Evolutionary conservation across 441 rosid genomes (phyloP).

Genomic region (Euphorbia corollata): DNA sequence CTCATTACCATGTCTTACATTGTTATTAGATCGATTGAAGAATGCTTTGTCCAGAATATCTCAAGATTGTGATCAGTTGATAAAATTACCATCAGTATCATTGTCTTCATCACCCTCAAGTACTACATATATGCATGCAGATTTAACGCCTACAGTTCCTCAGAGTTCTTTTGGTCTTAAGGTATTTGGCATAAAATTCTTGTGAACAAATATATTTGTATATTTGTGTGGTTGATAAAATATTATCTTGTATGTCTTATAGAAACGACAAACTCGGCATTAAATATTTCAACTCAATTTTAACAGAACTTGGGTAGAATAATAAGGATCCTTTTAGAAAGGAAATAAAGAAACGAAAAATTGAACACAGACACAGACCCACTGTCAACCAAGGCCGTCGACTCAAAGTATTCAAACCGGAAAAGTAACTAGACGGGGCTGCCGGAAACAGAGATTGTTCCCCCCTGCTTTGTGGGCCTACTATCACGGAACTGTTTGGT

Average conservation of each 20-base stretch:
- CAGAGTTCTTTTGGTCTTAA: constrained; percentile 73
- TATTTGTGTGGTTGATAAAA: neutral
- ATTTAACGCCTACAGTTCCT: constrained; percentile 56
- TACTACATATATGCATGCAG: constrained; percentile 42
- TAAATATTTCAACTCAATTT: too few species aligned
- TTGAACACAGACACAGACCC: too few species aligned
- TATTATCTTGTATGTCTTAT: neutral
- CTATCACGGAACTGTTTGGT: constrained; percentile 1
- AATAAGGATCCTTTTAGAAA: too few species aligned
- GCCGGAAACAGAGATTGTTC: too few species aligned
- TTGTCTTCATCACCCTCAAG: constrained; percentile 41
- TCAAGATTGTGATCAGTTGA: constrained; percentile 94
- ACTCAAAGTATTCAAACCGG: too few species aligned
- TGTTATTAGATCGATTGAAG: constrained; percentile 73
- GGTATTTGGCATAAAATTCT: constrained; percentile 40
- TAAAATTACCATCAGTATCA: constrained; percentile 50
- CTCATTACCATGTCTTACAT: constrained; percentile 11
- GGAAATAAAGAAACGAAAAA: too few species aligned
- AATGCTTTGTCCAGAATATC: constrained; percentile 63
- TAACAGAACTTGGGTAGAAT: too few species aligned
- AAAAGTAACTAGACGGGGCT: too few species aligned
- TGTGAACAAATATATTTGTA: neutral
- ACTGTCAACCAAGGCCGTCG: too few species aligned
- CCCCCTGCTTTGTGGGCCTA: neutral
- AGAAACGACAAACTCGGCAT: too few species aligned